Evolutionary conservation across 169 alveolate genomes (phyloP), one percentile per base, ranked within the genome.

Genomic region (Plasmodium chabaudi): DNA sequence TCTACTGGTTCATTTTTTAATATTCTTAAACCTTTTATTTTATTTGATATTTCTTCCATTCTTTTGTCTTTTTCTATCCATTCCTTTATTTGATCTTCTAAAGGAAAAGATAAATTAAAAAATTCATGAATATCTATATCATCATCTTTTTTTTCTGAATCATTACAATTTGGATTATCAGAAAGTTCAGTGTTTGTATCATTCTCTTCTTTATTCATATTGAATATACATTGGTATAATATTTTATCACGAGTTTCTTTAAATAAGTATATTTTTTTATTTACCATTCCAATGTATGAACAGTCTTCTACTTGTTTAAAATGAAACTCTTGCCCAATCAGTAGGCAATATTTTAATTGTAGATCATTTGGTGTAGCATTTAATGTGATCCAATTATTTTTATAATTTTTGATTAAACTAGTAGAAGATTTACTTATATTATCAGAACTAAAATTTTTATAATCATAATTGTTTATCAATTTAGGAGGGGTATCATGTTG

Each of bases 1-100:
- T 94, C 97, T 17, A 92, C 86, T 4, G 95, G 89, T 9, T 90
- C 94, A 5, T 70, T n/a, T 67, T 65, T 94, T 56, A 93, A 87
- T 69, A 93, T 88, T 73, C 96, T 63, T 27, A 93, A 87, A 5
- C 96, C 96, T 56, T 44, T 63, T 5, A 59, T 74, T 53, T 64
- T 84, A 56, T 93, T 61, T 10, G 92, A 60, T 10, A 93, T 73
- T 65, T 90, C 90, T 5, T 71, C 60, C 72, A 93, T 89, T 15
- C 93, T 55, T 57, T 87, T 84, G 34, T 93, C 94, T 47, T 91
- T 90, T 68, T 23, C 64, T 39, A n/a, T 53, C 72, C 92, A 70
- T 87, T 72, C 86, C 27, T 91, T 56, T 17, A 75, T 64, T 68
- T 93, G 53, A 44, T 87, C 88, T 34, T 88, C 56, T 67, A 82